phyloP scores from a whole-genome alignment of 169 alveolate species.

The Plasmodium fragile region DNA sequence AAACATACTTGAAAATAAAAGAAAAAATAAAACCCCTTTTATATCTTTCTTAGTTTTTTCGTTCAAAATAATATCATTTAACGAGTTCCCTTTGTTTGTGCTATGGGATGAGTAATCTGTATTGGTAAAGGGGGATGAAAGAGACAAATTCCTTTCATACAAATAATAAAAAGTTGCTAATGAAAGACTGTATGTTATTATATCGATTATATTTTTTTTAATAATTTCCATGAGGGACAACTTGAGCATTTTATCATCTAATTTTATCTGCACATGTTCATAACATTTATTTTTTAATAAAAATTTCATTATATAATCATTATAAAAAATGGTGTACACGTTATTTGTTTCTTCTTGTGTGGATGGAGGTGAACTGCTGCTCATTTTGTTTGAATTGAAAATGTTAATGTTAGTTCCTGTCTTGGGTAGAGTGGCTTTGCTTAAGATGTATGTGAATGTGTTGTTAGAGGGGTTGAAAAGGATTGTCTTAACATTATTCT shows the following conservation, averaged over 20 bases:
- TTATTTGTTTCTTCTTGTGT: background rate
- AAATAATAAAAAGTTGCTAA: conserved; percentile 19
- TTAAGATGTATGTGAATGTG: conserved; percentile 30
- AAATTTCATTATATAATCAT: conserved; percentile 63
- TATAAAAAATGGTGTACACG: conserved; percentile 30
- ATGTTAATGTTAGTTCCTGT: background rate
- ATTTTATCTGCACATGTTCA: conserved; percentile 43
- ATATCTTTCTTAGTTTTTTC: conserved; percentile 38
- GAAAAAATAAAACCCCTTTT: conserved; percentile 28
- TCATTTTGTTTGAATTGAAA: background rate
- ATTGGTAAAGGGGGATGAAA: background rate
- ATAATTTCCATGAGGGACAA: conserved; percentile 4
- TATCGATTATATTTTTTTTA: conserved; percentile 24
- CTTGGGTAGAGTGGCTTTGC: background rate
- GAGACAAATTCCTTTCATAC: conserved; percentile 9
- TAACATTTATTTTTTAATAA: conserved; percentile 49
- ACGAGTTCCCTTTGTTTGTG: background rate
- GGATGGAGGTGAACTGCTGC: background rate
- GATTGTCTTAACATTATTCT: conserved; percentile 46
- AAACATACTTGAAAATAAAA: conserved; percentile 25
- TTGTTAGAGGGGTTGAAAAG: conserved; percentile 28
- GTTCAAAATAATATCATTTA: conserved; percentile 38
- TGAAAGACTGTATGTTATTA: conserved; percentile 29
- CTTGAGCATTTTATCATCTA: conserved; percentile 26
- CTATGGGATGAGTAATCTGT: conserved; percentile 13